A percentile compares a stretch with the other conserved stretches of the same genome.
phyloP scores from a whole-genome alignment of 1,284 basidiomycete genomes.

The Gymnopus androsaceus region DNA sequence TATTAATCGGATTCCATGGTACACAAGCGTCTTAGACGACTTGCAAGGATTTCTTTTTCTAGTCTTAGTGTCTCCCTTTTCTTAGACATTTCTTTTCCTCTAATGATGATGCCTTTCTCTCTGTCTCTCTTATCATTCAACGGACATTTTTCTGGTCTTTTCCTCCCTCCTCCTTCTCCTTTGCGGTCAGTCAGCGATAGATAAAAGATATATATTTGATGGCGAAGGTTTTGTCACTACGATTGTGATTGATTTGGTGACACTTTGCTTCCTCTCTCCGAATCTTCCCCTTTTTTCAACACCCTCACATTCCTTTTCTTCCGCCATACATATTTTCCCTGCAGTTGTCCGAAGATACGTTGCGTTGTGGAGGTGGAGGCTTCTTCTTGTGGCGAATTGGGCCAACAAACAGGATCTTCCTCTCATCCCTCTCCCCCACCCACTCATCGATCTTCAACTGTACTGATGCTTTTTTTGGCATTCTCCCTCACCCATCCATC shows the following conservation, averaged over 20 bases:
- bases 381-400: too few relatives aligned
- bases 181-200: conserved; percentile 12
- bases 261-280: neutral
- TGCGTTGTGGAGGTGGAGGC: neutral
- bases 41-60: neutral
- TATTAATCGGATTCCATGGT: conserved; percentile 43
- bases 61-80: neutral
- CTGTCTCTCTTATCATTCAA: neutral
- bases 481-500: neutral
- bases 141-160: neutral
- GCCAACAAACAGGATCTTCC: neutral
- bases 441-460: neutral
- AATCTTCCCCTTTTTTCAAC: neutral
- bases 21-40: neutral
- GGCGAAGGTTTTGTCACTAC: conserved; percentile 2
- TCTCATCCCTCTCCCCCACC: neutral
- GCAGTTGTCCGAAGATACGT: neutral
- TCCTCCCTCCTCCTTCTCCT: neutral
- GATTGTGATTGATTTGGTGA: too few relatives aligned
- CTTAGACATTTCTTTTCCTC: neutral
- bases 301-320: conserved; percentile 9
- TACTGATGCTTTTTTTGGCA: neutral
- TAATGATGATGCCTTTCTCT: conserved; percentile 11
- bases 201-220: conserved; percentile 10
- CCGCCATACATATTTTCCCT: neutral